phyloP scores from a whole-genome alignment of 129 eudicot species.

The Flaveria linearis region DNA sequence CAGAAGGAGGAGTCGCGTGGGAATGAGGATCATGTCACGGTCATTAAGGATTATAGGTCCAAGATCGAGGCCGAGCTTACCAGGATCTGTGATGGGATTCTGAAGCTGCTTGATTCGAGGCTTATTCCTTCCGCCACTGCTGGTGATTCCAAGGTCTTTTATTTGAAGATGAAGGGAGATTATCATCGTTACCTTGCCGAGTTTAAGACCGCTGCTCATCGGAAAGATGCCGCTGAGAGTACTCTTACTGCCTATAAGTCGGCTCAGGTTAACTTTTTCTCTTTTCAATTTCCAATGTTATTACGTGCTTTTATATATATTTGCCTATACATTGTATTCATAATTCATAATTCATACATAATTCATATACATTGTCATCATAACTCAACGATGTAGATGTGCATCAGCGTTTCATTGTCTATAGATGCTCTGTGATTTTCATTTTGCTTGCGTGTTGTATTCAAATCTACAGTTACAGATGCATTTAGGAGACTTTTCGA shows the following conservation, averaged over 20 bases:
- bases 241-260: conserved; percentile 68
- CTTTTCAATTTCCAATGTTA: background rate
- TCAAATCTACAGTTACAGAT: no score
- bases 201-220: conserved; percentile 59
- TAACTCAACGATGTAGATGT: no score
- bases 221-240: conserved; percentile 72
- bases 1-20: conserved; percentile 70
- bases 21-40: conserved; percentile 53
- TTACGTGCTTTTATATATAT: no score
- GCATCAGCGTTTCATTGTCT: background rate
- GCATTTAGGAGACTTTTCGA: no score
- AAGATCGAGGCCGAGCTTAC: conserved; percentile 64
- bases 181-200: conserved; percentile 60
- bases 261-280: conserved; percentile 49
- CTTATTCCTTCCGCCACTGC: conserved; percentile 48
- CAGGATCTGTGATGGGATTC: conserved; percentile 53
- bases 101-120: conserved; percentile 52
- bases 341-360: no score
- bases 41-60: conserved; percentile 54
- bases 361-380: no score
- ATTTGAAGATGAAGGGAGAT: conserved; percentile 71
- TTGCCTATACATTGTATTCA: no score
- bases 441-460: background rate
- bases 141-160: conserved; percentile 67
- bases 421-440: background rate